Base-by-base conservation (phyloP, 2,329 filamentous ascomycete genomes). In the Ilyonectria sp. region DNA sequence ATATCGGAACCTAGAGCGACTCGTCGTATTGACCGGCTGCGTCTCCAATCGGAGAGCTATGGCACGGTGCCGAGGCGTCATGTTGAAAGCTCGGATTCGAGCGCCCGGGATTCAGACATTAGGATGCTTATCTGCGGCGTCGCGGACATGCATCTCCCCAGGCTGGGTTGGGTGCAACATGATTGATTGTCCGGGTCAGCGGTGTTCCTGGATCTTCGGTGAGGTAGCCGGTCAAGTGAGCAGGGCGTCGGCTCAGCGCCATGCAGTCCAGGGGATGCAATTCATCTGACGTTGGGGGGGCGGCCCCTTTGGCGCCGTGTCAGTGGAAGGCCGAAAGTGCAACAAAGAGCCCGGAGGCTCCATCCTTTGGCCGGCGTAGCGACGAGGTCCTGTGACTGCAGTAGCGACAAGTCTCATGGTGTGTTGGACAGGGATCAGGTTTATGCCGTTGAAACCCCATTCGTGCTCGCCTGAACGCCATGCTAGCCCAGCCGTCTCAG, bases 301-400 rank as follows among this genome's bases (percentile, higher is more conserved):
- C 46, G 56, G 53, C 56, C 47, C 29, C 59, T 65, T 67, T 64
- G 69, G 49, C 55, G 66, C 61, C 47, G 65, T 40, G 52, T 29
- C 61, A 56, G 40, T 52, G 59, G 43, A 40, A 60, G 46, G 52
- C 26, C 21, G 31, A 55, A 47, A 19, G 57, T 53, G 52, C 53
- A 43, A 62, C 29, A 67, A 52, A 62, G 59, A 54, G 40, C 11
- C 43, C 47, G 47, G 63, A 70, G 64, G 59, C 65, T 64, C 65
- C 63, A 71, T 70, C 70, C 64, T 57, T 67, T 54, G 61, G 74
- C 64, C 65, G 74, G 74, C 70, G 71, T 75, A 68, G 74, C 71
- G 55, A 70, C 61, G 71, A 71, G 71, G 74, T 76, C 74, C 74
- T 76, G 74, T 76, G 74, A 76, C 74, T 74, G 65, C 69, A 75